Conservation (phyloP, 1,284 basidiomycete genomes). For the Rhodofomes roseus region DNA sequence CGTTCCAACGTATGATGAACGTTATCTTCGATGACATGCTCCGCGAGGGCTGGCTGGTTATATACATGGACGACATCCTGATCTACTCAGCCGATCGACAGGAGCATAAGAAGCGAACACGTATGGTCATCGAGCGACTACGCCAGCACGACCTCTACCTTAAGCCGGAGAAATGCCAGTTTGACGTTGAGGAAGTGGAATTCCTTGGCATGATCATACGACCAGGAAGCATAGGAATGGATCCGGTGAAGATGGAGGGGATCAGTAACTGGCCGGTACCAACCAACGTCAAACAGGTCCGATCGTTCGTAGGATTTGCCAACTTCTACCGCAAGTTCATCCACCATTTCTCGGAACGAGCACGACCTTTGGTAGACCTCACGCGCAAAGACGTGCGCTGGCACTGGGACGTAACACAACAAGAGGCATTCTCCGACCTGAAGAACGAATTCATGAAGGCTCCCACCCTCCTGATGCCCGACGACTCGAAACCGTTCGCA, state of each 20-base stretch:
- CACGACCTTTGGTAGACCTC: conserved; percentile 8
- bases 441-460: conserved; percentile 23
- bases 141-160: conserved; percentile 23
- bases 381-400: conserved; percentile 22
- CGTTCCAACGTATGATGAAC: conserved; percentile 23
- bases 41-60: conserved; percentile 9
- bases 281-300: conserved; percentile 10
- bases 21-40: conserved; percentile 20
- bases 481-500: conserved; percentile 11
- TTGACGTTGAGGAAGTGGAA: conserved; percentile 28
- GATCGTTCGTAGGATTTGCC: conserved; percentile 17
- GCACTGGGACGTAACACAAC: conserved; percentile 20
- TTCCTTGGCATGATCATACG: conserved; percentile 33
- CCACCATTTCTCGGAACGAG: not conserved
- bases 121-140: conserved; percentile 29
- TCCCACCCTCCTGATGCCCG: conserved; percentile 17
- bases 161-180: conserved; percentile 37
- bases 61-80: conserved; percentile 26
- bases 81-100: conserved; percentile 12
- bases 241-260: conserved; percentile 5
- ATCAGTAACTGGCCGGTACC: conserved; percentile 10
- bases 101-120: conserved; percentile 20
- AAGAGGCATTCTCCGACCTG: conserved; percentile 26
- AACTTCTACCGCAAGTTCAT: conserved; percentile 38
- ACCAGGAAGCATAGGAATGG: conserved; percentile 2